Conservation (phyloP, 306 rosid species). For the Vigna mungo region DNA sequence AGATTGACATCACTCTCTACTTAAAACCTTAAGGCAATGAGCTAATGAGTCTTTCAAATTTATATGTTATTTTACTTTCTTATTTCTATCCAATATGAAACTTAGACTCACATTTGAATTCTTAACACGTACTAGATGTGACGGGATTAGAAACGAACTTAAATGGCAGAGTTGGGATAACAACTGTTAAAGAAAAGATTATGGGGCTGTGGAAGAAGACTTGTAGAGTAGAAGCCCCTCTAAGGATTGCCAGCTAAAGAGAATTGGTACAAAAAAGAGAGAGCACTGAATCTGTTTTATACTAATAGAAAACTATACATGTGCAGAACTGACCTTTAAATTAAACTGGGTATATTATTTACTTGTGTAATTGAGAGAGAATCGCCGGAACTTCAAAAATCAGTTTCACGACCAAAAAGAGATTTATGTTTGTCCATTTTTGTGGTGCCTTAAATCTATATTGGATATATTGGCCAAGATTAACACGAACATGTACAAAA, state of each 20-base stretch:
- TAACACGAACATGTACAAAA: not conserved
- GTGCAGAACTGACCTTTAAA: not conserved
- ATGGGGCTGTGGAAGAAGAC: too few species aligned
- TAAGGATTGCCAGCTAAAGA: too few species aligned
- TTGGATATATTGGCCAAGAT: not conserved
- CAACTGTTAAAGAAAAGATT: not conserved
- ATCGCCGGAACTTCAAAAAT: not conserved
- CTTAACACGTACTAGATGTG: too few species aligned
- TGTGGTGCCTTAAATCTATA: not conserved
- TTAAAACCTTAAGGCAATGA: too few species aligned
- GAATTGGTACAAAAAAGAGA: not conserved
- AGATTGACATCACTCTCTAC: too few species aligned
- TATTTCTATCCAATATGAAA: too few species aligned
- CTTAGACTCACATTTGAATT: too few species aligned
- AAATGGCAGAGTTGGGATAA: not conserved
- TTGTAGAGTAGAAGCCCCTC: too few species aligned
- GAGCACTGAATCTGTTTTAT: not conserved
- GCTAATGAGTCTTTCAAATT: too few species aligned
- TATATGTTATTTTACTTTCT: too few species aligned
- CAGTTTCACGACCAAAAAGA: not conserved
- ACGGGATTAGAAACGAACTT: not conserved
- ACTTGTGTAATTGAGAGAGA: not conserved
- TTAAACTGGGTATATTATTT: not conserved
- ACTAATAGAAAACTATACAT: not conserved
- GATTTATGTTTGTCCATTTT: not conserved